Base-by-base conservation (phyloP, 1,139 yeast genomes). In the Taphrina deformans region DNA sequence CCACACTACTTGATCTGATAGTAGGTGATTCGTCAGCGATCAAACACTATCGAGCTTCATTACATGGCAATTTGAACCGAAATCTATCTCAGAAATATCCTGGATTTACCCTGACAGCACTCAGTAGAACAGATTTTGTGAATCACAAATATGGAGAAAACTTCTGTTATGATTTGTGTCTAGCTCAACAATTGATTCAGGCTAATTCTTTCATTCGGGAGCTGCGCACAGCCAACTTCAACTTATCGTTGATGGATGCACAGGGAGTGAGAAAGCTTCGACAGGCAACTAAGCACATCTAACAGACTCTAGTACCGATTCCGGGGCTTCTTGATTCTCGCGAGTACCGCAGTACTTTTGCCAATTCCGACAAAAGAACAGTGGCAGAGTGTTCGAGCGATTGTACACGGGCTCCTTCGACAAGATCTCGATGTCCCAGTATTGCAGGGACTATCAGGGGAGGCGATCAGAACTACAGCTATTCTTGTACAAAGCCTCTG, bases 211-310 rank as follows among this genome's bases (percentile, higher is more conserved):
- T 79, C 59, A 79, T 86, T 68, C 79, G 79, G 9, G 83, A 83
- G 64, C 81, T 90, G 5, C 75, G 82, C 3, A 80, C 81, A 2
- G 85, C 89, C 0, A 86, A 91, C 68, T 76, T 85, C 52, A 86
- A 87, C 70, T 73, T 85, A 53, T 91, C 89, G 68, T 82, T 80
- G 72, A 79, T 86, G 23, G 82, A 85, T 62, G 82, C 93, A 0
- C 96, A 90, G 38, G 53, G 31, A 16, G 58, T 53, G 24, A 35
- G 46, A 38, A 12, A n/a, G 41, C 3, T 12, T 10, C 16, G 18
- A 14, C 7, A 6, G 16, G n/a, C 2, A 12, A 38, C n/a, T 12
- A 12, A n/a, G 16, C 14, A 12, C 18, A 31, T 38, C 41, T 38
- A 18, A 38, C 41, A 12, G 16, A 21, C 7, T 21, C 27, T 24